Conservation (phyloP, 2,329 filamentous ascomycete species). For the Botryosphaeria dothidea region DNA sequence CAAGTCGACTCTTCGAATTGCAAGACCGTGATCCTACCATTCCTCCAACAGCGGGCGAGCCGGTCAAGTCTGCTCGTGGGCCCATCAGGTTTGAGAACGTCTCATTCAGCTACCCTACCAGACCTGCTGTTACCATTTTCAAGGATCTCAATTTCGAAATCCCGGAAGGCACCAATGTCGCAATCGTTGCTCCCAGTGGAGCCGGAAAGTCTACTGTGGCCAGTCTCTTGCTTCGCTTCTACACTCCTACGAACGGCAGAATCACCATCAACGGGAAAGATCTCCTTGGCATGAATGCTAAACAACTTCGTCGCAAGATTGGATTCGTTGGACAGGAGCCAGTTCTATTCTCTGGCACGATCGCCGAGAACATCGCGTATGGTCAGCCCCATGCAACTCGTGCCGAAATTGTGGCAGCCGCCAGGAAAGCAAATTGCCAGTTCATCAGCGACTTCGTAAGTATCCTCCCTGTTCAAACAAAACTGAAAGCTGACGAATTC, state of each 20-base stretch:
- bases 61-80: slow-evolving; percentile 81
- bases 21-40: slow-evolving; percentile 88
- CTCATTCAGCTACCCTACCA: slow-evolving; percentile 87
- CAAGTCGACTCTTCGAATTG: slow-evolving; percentile 92
- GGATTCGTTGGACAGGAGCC: slow-evolving; percentile 96
- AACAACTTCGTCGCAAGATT: slow-evolving; percentile 87
- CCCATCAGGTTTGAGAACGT: slow-evolving; percentile 86
- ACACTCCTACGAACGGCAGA: slow-evolving; percentile 73
- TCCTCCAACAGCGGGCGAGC: slow-evolving; percentile 77
- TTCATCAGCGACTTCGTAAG: slow-evolving; percentile 90
- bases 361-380: slow-evolving; percentile 89
- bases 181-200: slow-evolving; percentile 92
- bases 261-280: slow-evolving; percentile 86
- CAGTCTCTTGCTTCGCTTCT: slow-evolving; percentile 88
- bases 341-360: slow-evolving; percentile 82
- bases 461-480: slow-evolving; percentile 23
- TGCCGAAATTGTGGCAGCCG: slow-evolving; percentile 80
- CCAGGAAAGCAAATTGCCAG: slow-evolving; percentile 88
- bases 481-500: slow-evolving; percentile 22
- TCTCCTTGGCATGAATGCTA: slow-evolving; percentile 84
- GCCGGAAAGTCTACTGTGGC: slow-evolving; percentile 96
- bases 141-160: slow-evolving; percentile 87
- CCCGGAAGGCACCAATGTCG: slow-evolving; percentile 89
- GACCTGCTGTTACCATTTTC: slow-evolving; percentile 90
- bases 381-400: slow-evolving; percentile 77